Percentiles rank a stretch among this genome's conserved stretches.
phyloP scores from a whole-genome alignment of 148 eudicot species.

The Bassia scoparia region DNA sequence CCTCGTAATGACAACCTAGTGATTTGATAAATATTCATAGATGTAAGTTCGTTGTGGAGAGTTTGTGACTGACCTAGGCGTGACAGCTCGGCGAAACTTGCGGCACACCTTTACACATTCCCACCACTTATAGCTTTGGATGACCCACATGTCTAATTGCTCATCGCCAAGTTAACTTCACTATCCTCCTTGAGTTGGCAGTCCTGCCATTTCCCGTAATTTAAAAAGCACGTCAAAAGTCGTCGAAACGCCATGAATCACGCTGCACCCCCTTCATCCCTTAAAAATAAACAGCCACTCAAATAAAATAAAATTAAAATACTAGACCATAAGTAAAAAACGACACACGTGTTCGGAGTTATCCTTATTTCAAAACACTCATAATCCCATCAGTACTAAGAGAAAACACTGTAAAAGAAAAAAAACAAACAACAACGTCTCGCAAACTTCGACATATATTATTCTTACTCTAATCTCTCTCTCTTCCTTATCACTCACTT shows the following conservation, averaged over 20 bases:
- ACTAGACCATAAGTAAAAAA: neutral
- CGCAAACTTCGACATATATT: neutral
- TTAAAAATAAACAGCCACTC: neutral
- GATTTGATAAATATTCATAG: too few species aligned
- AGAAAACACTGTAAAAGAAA: neutral
- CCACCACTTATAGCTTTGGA: neutral
- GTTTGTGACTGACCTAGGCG: too few species aligned
- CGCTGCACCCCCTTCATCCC: neutral
- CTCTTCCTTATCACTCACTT: slow-evolving; percentile 6
- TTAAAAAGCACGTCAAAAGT: slow-evolving; percentile 15
- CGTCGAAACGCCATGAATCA: slow-evolving; percentile 25
- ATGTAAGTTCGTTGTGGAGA: too few species aligned
- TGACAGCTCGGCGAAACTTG: too few species aligned
- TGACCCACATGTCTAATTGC: neutral
- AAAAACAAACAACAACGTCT: slow-evolving; percentile 6
- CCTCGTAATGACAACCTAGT: too few species aligned
- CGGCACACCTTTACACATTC: too few species aligned
- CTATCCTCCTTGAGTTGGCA: slow-evolving; percentile 10
- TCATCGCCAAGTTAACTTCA: slow-evolving; percentile 10
- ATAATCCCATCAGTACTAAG: slow-evolving; percentile 6
- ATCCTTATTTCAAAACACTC: neutral
- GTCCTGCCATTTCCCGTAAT: neutral
- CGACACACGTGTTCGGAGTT: slow-evolving; percentile 16
- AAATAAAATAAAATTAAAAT: neutral
- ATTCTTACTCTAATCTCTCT: slow-evolving; percentile 21